Evolutionary conservation across 2,329 filamentous ascomycete genomes (phyloP), one percentile per base, ranked within the genome.

Genomic region (Clonostachys sp.): DNA sequence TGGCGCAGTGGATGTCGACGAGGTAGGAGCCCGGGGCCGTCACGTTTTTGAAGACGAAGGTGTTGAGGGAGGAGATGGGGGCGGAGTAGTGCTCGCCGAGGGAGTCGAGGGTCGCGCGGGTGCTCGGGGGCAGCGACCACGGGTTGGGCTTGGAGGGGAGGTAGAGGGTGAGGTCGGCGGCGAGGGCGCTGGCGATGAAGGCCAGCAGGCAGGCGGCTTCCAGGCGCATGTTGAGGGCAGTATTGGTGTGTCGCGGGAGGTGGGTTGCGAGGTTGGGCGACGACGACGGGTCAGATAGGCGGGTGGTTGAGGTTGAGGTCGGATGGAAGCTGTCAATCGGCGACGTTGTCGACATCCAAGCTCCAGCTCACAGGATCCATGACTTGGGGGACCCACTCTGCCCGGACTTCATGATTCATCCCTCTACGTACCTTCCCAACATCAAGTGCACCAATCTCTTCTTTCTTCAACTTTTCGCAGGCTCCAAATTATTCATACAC

Each of bases 21-120:
- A 97, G 79, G 64, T 96, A 96, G 49, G 84, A 89, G 1, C 85
- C 87, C 1, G 76, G 64, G 6, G 30, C 16, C 12, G 79, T 77
- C 45, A 96, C 75, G 57, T 91, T 84, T 54, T 67, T 70, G 73
- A 96, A 96, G 52, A 82, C 75, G 61, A 96, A 90, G 20, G 81
- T 83, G 64, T 89, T 87, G 56, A 75, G 67, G 39, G 77, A 71
- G 12, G 84, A 83, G 10, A 96, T 71, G 10, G 84, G 84, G 12
- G 87, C 83, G 24, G 77, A 57, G 59, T 62, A 56, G 51, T 61
- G 54, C 34, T 51, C 52, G 50, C 66, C 61, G 12, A 72, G 68
- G 16, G 74, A 57, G 17, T 70, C 68, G 44, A 81, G 74, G 43
- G 80, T 83, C 36, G 83, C 84, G 61, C 86, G 84, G 45, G 86